Evolutionary conservation across 139 green algal genomes (phyloP), one percentile per base, ranked within the genome.

Genomic region (Spirogloea muscicola): DNA sequence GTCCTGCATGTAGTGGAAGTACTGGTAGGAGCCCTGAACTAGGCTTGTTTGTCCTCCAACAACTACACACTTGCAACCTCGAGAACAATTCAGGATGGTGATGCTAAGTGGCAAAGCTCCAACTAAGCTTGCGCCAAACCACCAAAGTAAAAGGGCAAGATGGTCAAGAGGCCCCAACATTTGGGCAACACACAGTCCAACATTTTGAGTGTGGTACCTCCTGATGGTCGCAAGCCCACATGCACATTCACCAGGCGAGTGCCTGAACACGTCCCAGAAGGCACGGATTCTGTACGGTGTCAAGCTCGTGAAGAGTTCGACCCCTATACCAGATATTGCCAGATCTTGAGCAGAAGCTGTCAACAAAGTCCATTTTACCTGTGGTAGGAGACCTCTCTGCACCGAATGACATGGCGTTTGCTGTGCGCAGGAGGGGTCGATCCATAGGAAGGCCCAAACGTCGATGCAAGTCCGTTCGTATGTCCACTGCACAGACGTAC

Each of bases 1-100:
- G 77, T 97, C 93, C 83, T 96, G 89, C 89, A 94, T 93, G 88
- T 98, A 98, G 80, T 98, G 93, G 79, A 89, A 92, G 84, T 98
- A 98, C 37, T 95, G 88, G 58, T 98, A 97, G 18, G 59, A 72
- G 36, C 93, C 93, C 31, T 84, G 37, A 38, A 97, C 72, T 16
- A 96, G 68, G 71, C 82, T 84, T 65, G 84, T 10, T 9, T 74
- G 38, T 1, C 66, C 69, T 4, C 63, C 63, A 16, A 33, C 29
- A 3, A 76, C 58, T 72, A 40, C 63, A 69, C 59, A 21, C 27
- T 21, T 9, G 9, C 7, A 6, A 6, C 7, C 9, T 6, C 7
- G 27, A 57, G 9, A 58, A 6, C 39, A 49, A 6, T 57, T n/a
- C n/a, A n/a, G n/a, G n/a, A n/a, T n/a, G n/a, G n/a, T n/a, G n/a